Percentiles rank a stretch among this genome's conserved stretches.
Conservation (phyloP, 495 filamentous ascomycete species). For the Paragyromitra xinjiangensis region DNA sequence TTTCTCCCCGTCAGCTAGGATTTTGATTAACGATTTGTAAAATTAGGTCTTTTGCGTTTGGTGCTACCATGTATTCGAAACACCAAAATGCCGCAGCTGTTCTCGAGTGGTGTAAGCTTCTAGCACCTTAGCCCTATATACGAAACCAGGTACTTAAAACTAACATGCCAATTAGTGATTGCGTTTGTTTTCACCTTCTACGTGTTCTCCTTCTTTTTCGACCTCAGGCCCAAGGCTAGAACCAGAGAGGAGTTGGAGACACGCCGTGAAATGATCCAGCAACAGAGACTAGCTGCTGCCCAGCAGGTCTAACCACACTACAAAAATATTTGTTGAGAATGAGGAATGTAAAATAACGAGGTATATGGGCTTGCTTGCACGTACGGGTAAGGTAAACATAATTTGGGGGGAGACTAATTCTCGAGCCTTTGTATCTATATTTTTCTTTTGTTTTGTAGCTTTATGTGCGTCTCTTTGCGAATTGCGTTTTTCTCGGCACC, state of each 20-base stretch:
- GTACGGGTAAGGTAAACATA: not conserved
- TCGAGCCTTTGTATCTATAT: not conserved
- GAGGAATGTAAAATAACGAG: not conserved
- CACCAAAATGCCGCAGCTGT: constrained; percentile 62
- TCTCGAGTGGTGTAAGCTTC: constrained; percentile 71
- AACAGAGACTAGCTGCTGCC: not conserved
- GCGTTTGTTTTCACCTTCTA: constrained; percentile 92
- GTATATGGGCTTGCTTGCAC: not conserved
- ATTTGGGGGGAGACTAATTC: not conserved
- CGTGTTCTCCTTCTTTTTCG: constrained; percentile 85
- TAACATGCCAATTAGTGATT: constrained; percentile 63
- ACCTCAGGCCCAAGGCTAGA: constrained; percentile 80
- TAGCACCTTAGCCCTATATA: not conserved
- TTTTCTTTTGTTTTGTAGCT: not conserved
- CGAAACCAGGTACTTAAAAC: not conserved
- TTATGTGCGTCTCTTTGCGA: not conserved
- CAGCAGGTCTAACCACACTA: constrained; percentile 14
- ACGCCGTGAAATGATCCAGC: constrained; percentile 36
- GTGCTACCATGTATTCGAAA: constrained; percentile 56
- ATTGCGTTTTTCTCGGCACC: not conserved
- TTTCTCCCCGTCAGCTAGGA: not conserved
- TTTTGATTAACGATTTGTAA: not conserved
- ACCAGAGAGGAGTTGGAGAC: constrained; percentile 63
- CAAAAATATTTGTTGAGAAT: not conserved
- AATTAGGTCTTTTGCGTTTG: constrained; percentile 60